Evolutionary conservation across 2,329 filamentous ascomycete genomes (phyloP).

Genomic region (Cyclaneusma minus): DNA sequence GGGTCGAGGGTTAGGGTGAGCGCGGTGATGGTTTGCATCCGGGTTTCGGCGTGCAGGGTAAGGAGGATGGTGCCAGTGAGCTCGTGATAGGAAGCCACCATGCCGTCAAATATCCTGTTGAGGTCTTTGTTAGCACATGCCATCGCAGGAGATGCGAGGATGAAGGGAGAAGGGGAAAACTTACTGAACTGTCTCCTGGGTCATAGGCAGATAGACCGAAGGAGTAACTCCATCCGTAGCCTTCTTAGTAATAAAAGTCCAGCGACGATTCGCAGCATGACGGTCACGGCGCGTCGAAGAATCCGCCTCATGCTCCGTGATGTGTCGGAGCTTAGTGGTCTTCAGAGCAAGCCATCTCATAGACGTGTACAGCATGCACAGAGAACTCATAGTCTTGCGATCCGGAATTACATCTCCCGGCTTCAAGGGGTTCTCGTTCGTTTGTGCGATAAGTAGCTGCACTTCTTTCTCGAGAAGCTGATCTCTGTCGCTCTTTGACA

Average conservation of each 20-base stretch:
- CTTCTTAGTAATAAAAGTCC: constrained; percentile 65
- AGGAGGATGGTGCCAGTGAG: constrained; percentile 67
- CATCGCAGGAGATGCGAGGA: constrained; percentile 1
- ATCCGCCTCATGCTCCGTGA: constrained; percentile 59
- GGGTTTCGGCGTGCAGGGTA: constrained; percentile 77
- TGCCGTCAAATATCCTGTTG: constrained; percentile 65
- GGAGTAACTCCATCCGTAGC: constrained; percentile 43
- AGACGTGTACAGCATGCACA: constrained; percentile 87
- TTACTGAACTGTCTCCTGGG: constrained; percentile 67
- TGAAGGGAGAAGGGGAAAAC: constrained; percentile 16
- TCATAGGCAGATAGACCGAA: constrained; percentile 79
- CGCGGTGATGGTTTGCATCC: constrained; percentile 72
- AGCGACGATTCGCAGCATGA: constrained; percentile 45
- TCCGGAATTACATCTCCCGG: constrained; percentile 79
- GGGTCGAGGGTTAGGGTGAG: constrained; percentile 48
- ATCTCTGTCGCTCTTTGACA: constrained; percentile 33
- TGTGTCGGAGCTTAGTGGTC: constrained; percentile 65
- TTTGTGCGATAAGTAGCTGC: constrained; percentile 36
- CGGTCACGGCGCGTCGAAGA: constrained; percentile 31
- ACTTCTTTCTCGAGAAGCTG: constrained; percentile 52
- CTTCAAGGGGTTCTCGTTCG: constrained; percentile 47
- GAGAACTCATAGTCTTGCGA: constrained; percentile 65
- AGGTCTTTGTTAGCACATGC: constrained; percentile 3
- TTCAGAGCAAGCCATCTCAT: constrained; percentile 95
- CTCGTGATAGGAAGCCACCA: constrained; percentile 67